Base-by-base conservation (phyloP, 192 early-diverging fungal species). In the Spizellomyces sp. region DNA sequence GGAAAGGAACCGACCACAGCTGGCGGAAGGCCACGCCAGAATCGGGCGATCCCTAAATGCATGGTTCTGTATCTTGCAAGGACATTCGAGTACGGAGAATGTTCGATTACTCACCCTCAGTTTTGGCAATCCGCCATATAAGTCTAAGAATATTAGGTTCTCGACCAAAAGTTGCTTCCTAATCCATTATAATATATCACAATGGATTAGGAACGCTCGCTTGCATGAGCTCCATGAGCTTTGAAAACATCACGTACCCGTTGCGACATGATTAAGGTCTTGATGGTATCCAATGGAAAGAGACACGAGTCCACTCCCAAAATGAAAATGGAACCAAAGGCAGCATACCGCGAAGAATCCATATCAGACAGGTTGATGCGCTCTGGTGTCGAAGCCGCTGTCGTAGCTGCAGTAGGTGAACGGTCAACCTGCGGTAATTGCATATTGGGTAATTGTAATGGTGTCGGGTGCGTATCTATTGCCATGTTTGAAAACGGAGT, bases 231-330 rank as follows among this genome's bases (percentile, higher is more conserved):
- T 12, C 2, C 12, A 54, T n/a, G 14, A n/a, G 1, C 17, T n/a
- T n/a, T 54, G 50, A 54, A 12, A 19, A 4, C 12, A 10, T 10
- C 8, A n/a, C 64, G 10, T 48, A 75, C 73, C 65, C 79, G 56
- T 19, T 84, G 75, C 8, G 74, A 69, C 80, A 82, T 82, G 57
- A 80, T 74, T 1, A 80, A 72, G 0, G 77, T 81, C 64, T 82
- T 79, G 52, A 84, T 65, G 15, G 80, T 82, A 68, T 84, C 81
- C 9, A 84, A 50, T 47, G 83, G 83, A 62, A 79, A 84, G 27
- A 82, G 45, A 14, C 43, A 54, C 10, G 80, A 70, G 64, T 84
- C 83, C 54, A 84, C 62, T n/a, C 36, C 64, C 7, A 84, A 69
- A 41, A 82, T 80, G 70, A 82, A 82, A 19, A 78, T 8, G 2